Conservation (phyloP, 225 moss, liverwort and hornwort genomes). For the Bryum argenteum region DNA sequence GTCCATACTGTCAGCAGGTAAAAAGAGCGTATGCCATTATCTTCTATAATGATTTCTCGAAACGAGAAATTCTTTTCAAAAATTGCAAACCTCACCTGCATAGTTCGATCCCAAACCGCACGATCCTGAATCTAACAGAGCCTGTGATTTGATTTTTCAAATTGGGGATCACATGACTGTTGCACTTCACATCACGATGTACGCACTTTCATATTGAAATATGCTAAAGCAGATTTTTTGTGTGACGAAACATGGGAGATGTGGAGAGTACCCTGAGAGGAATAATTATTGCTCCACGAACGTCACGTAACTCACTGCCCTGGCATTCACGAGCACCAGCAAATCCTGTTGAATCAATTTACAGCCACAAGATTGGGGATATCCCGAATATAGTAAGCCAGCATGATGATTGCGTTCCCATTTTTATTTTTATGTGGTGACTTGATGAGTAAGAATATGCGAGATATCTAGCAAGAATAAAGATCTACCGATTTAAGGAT, state of each 20-base stretch:
- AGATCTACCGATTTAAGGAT: slow-evolving; percentile 28
- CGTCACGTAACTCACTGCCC: slow-evolving; percentile 59
- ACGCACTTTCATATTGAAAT: neutral
- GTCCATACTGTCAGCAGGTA: slow-evolving; percentile 25
- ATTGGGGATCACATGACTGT: neutral
- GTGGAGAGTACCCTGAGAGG: neutral
- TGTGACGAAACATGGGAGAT: neutral
- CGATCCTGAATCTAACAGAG: neutral
- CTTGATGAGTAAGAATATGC: slow-evolving; percentile 12
- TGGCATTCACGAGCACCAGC: slow-evolving; percentile 47
- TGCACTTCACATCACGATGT: neutral
- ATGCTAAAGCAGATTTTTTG: neutral
- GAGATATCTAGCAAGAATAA: slow-evolving; percentile 27
- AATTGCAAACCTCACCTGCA: slow-evolving; percentile 29
- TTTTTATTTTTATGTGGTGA: neutral
- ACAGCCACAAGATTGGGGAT: slow-evolving; percentile 37
- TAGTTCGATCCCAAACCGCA: neutral
- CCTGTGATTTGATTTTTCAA: slow-evolving; percentile 21
- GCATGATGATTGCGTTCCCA: slow-evolving; percentile 24
- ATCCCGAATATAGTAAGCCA: slow-evolving; percentile 22
- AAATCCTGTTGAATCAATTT: slow-evolving; percentile 47
- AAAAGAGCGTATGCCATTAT: slow-evolving; percentile 58
- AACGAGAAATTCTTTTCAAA: slow-evolving; percentile 38
- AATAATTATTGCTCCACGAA: slow-evolving; percentile 37
- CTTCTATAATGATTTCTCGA: slow-evolving; percentile 62